These are phyloP conservation scores for Sporobolomyces phaffii DNA, from an alignment of 768 basidiomycete genomes.

Conservation along the genomic window DNA sequence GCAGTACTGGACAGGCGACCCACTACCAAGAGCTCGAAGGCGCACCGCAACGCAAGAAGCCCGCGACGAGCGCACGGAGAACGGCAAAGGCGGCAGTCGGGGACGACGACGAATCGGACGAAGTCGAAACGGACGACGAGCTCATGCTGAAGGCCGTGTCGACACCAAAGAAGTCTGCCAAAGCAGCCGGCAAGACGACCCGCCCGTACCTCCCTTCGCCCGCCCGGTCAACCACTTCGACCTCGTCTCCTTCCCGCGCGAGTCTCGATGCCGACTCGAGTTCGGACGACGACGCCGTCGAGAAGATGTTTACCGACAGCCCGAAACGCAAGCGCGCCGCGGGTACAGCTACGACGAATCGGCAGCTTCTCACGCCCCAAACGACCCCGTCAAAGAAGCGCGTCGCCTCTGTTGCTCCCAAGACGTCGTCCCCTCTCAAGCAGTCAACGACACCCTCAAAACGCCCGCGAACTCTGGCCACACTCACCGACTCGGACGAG, in stretches of 20 bases:
- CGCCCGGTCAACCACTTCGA: slow-evolving; percentile 5
- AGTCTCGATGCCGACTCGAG: neutral
- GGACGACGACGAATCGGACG: neutral
- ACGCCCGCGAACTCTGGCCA: neutral
- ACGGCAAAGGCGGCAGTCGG: neutral
- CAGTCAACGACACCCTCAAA: slow-evolving; percentile 1
- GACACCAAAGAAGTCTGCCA: neutral
- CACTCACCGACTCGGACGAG: neutral
- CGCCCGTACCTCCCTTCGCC: slow-evolving; percentile 12
- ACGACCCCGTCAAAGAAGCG: slow-evolving; percentile 3
- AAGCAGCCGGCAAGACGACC: neutral
- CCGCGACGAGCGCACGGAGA: neutral
- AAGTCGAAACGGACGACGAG: neutral
- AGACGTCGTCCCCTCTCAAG: slow-evolving; percentile 22
- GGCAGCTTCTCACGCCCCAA: neutral
- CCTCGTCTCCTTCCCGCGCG: neutral
- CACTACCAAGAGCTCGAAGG: slow-evolving; percentile 16
- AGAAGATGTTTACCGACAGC: neutral
- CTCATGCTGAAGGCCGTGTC: neutral
- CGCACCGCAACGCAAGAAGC: neutral
- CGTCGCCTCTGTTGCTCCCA: neutral
- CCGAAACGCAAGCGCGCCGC: neutral
- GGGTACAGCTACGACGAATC: neutral
- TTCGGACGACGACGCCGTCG: neutral
- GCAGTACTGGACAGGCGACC: slow-evolving; percentile 4